Evolutionary conservation across 768 basidiomycete genomes (phyloP).

Genomic region (Clitopilus passeckerianus): DNA sequence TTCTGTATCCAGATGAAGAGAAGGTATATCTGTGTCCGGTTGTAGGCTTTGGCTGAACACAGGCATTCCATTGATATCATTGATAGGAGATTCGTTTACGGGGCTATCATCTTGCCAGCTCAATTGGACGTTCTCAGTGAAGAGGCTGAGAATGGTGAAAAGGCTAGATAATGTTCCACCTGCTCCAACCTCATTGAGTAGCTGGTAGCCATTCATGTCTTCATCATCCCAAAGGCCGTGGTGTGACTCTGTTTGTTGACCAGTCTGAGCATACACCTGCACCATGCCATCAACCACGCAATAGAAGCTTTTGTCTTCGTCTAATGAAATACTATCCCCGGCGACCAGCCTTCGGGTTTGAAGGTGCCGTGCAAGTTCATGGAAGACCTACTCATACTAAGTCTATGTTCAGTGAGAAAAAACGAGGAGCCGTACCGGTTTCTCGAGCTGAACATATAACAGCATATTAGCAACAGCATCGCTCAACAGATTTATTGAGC

Average conservation of each 20-base stretch:
- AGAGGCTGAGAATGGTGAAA: constrained; percentile 94
- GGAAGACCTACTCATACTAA: constrained; percentile 65
- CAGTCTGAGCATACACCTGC: constrained; percentile 82
- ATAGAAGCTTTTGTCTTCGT: constrained; percentile 93
- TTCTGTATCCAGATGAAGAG: constrained; percentile 39
- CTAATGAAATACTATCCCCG: constrained; percentile 88
- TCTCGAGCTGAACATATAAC: constrained; percentile 53
- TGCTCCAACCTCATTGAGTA: constrained; percentile 93
- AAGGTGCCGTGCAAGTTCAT: constrained; percentile 92
- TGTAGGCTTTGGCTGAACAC: constrained; percentile 11
- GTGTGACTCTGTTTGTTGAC: constrained; percentile 38
- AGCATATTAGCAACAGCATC: neutral
- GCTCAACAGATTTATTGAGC: neutral
- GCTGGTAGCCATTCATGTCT: constrained; percentile 92
- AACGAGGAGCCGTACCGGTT: constrained; percentile 59
- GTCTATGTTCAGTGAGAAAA: neutral
- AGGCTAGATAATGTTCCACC: constrained; percentile 94
- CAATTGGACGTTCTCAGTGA: constrained; percentile 91
- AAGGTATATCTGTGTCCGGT: constrained; percentile 60
- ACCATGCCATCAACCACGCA: constrained; percentile 98
- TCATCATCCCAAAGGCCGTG: constrained; percentile 74
- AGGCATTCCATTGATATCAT: neutral
- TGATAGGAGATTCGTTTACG: constrained; percentile 16
- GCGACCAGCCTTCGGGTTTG: constrained; percentile 95
- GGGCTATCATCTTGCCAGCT: constrained; percentile 76